phyloP scores from a whole-genome alignment of 2,329 filamentous ascomycete genomes.

The Colletotrichum cordylinicola region DNA sequence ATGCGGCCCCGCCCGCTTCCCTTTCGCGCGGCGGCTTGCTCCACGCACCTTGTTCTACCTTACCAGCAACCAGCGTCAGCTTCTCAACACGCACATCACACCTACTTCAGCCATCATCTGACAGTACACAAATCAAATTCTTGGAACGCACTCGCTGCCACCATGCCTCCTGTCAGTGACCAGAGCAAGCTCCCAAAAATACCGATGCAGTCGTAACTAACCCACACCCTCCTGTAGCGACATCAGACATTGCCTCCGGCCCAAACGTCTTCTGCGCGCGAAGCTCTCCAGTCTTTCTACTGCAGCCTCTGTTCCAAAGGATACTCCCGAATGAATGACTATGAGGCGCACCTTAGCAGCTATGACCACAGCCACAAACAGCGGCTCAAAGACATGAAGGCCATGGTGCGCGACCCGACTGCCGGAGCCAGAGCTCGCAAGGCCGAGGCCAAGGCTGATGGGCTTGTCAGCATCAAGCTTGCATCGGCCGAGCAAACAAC shows the following conservation, averaged over 20 bases:
- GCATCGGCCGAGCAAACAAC: constrained; percentile 38
- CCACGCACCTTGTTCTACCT: not conserved
- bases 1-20: not conserved
- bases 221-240: constrained; percentile 40
- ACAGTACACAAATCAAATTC: not conserved
- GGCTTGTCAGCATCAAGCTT: constrained; percentile 72
- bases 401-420: constrained; percentile 76
- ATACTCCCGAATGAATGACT: constrained; percentile 94
- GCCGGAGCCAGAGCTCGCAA: constrained; percentile 70
- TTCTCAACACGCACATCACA: not conserved
- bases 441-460: constrained; percentile 73
- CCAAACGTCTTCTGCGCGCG: constrained; percentile 70
- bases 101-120: not conserved
- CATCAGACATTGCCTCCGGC: constrained; percentile 64
- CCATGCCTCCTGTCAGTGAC: constrained; percentile 43
- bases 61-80: not conserved
- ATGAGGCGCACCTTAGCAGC: constrained; percentile 90
- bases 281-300: constrained; percentile 81
- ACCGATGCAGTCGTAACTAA: not conserved
- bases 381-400: constrained; percentile 86
- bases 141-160: not conserved
- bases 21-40: not conserved
- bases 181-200: not conserved
- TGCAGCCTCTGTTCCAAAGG: constrained; percentile 91
- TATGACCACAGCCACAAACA: constrained; percentile 97